Evolutionary conservation across 768 basidiomycete species (phyloP), one percentile per base, ranked within the genome.

Genomic region (Suillus subluteus): DNA sequence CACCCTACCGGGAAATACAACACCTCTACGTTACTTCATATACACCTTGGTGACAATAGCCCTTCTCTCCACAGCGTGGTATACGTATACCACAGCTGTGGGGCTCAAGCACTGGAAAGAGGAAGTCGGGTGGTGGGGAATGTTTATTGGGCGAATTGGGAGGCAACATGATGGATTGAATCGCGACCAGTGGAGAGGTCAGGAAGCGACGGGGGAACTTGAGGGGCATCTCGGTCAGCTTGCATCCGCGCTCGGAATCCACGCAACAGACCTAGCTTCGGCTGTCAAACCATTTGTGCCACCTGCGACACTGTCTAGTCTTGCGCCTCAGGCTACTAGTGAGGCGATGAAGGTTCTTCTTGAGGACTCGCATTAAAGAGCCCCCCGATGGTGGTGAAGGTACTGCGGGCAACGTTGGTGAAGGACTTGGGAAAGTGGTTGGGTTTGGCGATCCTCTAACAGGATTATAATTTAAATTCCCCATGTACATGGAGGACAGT

Each of bases 221-320:
- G 88, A 91, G 70, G 79, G 81, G 5, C 80, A 82, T 43, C 85
- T 92, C 63, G 84, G 86, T 62, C 85, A 82, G 16, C 80, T 92
- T 13, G 91, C 91, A 13, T 77, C 79, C 8, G 86, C 84, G 40
- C 79, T 92, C 38, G 91, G 89, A 1, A 83, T 92, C 71, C 83
- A 86, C 0, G 80, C 87, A 18, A 77, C 79, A 48, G 86, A 89
- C 44, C 78, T 92, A 1, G 89, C 91, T 3, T 81, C 79, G 21
- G 91, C 90, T 0, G 87, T 92, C 58, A 81, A 82, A 68, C 80
- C 87, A 38, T 75, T 87, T 67, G 84, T 91, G 12, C 88, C 90
- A 1, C 84, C 85, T 12, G 87, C 86, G 8, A 88, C 85, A 44
- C 73, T 91, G 62, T 84, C 86, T 11, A 87, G 86, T 1, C 76